Base-by-base conservation (phyloP, 441 rosid genomes). In the Kokia cookei region DNA sequence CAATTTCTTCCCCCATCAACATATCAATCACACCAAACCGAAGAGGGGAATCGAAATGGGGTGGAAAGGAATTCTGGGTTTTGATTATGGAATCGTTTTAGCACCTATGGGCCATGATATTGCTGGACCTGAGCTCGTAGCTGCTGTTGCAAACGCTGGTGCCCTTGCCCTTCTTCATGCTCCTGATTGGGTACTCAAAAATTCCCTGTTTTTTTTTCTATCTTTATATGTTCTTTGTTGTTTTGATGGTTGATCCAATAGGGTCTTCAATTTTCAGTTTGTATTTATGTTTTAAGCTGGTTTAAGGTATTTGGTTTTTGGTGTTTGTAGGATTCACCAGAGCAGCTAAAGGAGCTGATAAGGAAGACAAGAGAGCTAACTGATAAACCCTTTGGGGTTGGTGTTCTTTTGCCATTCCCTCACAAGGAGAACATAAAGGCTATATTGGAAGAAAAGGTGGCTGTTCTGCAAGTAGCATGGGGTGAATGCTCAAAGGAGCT, bases 41-140 rank as follows among this genome's bases (percentile, higher is more conserved):
- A 3, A 32, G 48, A 68, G 58, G 19, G 71, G 40, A 2, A 6
- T 6, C 8, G 8, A 70, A 40, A 93, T 91, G 98, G 88, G 89
- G 50, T 86, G 93, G 90, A 86, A 78, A 84, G 98, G 97, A 80
- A 81, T 91, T 80, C 81, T 93, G 82, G 96, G 94, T 69, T 91
- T 92, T 71, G 91, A 90, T 22, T 79, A 87, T 82, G 98, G 93
- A 73, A 86, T 93, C 27, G 84, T 90, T 14, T 96, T 85, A 78
- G 97, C 91, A 47, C 96, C 98, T 17, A 40, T 93, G 66, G 98
- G 98, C 61, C 96, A 95, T 69, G 98, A 93, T 61, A 87, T 93
- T 73, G 87, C 97, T 5, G 86, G 93, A 15, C 98, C 97, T 1
- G 96, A 89, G 82, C 97, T 93, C 65, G 98, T 89, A 8, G 96